These are phyloP conservation scores for Colletotrichum sojae DNA, from an alignment of 2,329 filamentous ascomycete species.

Conservation along the genomic window DNA sequence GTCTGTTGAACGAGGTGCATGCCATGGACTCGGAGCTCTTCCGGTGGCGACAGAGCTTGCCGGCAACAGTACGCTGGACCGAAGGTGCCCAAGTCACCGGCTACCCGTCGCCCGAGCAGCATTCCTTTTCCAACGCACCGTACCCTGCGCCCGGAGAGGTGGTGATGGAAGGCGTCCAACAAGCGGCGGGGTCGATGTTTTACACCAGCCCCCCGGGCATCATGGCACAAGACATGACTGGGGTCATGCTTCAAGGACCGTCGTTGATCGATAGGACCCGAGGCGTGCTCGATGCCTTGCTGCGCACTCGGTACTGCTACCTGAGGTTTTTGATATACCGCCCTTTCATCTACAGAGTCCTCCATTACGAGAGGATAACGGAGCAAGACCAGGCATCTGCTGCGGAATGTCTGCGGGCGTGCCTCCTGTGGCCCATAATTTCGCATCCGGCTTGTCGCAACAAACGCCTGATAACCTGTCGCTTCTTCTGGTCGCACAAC, in stretches of 20 bases:
- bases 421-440: slow-evolving; percentile 72
- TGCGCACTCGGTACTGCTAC: slow-evolving; percentile 72
- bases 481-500: slow-evolving; percentile 75
- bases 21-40: slow-evolving; percentile 62
- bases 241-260: not conserved
- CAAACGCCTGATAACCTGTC: slow-evolving; percentile 71
- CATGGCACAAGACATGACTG: not conserved
- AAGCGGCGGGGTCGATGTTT: not conserved
- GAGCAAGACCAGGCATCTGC: slow-evolving; percentile 67
- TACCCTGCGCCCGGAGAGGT: not conserved
- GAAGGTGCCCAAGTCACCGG: not conserved
- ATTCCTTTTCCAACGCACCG: not conserved
- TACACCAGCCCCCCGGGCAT: not conserved
- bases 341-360: slow-evolving; percentile 71
- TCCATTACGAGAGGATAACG: slow-evolving; percentile 69
- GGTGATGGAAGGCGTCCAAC: not conserved
- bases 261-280: not conserved
- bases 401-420: slow-evolving; percentile 70
- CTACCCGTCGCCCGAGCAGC: not conserved
- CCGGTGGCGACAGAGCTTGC: slow-evolving; percentile 55
- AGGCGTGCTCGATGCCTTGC: slow-evolving; percentile 65
- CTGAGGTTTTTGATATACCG: slow-evolving; percentile 70
- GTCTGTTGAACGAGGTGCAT: slow-evolving; percentile 56
- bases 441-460: slow-evolving; percentile 69
- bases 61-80: not conserved